Conservation (phyloP, 495 filamentous ascomycete species). For the Xylaria nigripes region DNA sequence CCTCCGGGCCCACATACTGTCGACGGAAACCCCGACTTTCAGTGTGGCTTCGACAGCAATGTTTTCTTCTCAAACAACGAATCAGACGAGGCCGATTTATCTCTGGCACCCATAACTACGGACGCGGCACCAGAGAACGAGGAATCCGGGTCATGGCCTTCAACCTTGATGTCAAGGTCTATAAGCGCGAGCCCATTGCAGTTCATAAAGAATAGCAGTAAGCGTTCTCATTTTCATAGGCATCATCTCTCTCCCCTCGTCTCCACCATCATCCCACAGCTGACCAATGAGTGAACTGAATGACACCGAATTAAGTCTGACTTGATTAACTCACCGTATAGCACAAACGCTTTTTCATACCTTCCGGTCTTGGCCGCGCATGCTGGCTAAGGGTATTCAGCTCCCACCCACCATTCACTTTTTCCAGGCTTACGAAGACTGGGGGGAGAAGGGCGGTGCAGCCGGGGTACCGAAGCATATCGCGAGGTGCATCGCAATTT, state of each 20-base stretch:
- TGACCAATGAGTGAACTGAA: no score
- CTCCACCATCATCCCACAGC: no score
- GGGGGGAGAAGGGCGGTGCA: not conserved
- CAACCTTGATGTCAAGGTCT: not conserved
- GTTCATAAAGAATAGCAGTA: constrained; percentile 4
- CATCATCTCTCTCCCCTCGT: not conserved
- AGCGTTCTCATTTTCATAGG: not conserved
- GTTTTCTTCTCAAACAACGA: no score
- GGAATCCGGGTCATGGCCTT: not conserved
- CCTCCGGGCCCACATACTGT: not conserved
- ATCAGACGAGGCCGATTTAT: no score
- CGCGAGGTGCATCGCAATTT: constrained; percentile 30
- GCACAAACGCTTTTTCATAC: constrained; percentile 29
- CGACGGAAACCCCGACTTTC: not conserved
- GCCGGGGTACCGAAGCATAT: constrained; percentile 18
- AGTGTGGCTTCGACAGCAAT: not conserved
- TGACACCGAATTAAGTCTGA: no score
- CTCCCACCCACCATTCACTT: constrained; percentile 29
- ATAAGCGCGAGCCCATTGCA: not conserved
- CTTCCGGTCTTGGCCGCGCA: constrained; percentile 31
- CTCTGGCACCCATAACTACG: no score
- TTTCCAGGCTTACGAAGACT: constrained; percentile 13
- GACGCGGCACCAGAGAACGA: no score
- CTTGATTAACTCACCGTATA: not conserved
- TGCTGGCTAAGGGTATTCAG: constrained; percentile 31